A percentile compares a stretch with the other conserved stretches of the same genome.
Evolutionary conservation across 1,284 basidiomycete species (phyloP).

Genomic region (Flammula alnicola): DNA sequence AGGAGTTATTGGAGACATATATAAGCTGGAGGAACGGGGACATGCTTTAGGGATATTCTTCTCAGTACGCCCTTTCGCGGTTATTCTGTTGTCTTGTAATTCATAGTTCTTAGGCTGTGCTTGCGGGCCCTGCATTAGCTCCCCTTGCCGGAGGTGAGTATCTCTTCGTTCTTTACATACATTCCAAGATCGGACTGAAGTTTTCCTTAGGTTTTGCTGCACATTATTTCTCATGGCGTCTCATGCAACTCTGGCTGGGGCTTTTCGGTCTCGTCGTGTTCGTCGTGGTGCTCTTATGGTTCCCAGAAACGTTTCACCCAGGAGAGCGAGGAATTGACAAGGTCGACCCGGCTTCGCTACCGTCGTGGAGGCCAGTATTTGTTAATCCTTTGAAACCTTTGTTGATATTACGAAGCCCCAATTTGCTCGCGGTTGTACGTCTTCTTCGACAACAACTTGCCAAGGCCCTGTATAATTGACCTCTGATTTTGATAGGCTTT

Average conservation of each 20-base stretch:
- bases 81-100: not conserved
- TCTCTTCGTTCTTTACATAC: too few species aligned
- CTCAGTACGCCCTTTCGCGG: conserved; percentile 42
- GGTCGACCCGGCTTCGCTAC: conserved; percentile 14
- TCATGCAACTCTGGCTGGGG: conserved; percentile 59
- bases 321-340: conserved; percentile 33
- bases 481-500: conserved; percentile 8
- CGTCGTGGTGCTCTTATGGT: conserved; percentile 47
- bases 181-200: too few species aligned
- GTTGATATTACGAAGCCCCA: conserved; percentile 33
- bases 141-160: conserved; percentile 47
- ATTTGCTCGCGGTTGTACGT: conserved; percentile 33
- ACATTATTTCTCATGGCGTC: conserved; percentile 68
- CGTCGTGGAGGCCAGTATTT: conserved; percentile 24
- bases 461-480: too few species aligned
- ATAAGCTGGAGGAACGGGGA: conserved; percentile 64
- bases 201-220: too few species aligned
- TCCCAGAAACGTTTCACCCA: conserved; percentile 68
- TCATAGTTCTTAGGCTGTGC: conserved; percentile 34
- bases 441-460: too few species aligned
- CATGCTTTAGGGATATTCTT: conserved; percentile 66
- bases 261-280: conserved; percentile 48
- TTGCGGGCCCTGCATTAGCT: conserved; percentile 48
- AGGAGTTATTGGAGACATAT: conserved; percentile 63
- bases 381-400: conserved; percentile 34